Conservation (phyloP, 495 filamentous ascomycete species). For the Podospora pseudopauciseta region DNA sequence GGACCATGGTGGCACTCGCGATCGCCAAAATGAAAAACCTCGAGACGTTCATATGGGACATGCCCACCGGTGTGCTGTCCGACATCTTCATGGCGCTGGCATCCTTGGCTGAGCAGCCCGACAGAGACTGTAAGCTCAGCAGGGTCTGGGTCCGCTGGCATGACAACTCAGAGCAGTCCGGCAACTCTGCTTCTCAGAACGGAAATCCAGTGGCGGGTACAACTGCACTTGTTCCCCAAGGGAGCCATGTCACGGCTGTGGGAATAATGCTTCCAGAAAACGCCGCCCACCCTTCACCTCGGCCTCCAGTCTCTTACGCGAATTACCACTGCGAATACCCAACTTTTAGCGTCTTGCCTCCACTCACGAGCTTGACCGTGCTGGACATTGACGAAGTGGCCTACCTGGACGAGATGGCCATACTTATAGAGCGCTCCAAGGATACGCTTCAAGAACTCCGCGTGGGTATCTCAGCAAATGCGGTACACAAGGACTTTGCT, state of each 20-base stretch:
- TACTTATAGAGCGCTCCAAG: conserved; percentile 72
- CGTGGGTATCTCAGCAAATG: conserved; percentile 69
- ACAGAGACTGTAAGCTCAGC: conserved; percentile 64
- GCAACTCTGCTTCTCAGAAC: conserved; percentile 25
- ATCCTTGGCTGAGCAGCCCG: conserved; percentile 60
- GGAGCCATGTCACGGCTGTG: conserved; percentile 42
- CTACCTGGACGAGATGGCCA: conserved; percentile 85
- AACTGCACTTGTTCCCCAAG: conserved; percentile 35
- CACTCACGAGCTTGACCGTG: conserved; percentile 75
- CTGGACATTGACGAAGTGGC: conserved; percentile 84
- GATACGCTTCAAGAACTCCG: conserved; percentile 68
- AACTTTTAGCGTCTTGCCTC: conserved; percentile 78
- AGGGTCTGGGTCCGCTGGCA: conserved; percentile 89
- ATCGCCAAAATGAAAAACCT: conserved; percentile 83
- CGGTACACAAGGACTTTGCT: conserved; percentile 54
- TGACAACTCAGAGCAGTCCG: conserved; percentile 58
- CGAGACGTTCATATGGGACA: conserved; percentile 92
- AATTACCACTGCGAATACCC: conserved; percentile 68
- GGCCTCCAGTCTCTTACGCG: conserved; percentile 35
- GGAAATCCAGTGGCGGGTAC: conserved; percentile 27
- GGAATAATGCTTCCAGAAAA: conserved; percentile 38
- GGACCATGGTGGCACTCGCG: conserved; percentile 82
- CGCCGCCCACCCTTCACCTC: conserved; percentile 25
- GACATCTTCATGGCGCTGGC: conserved; percentile 84
- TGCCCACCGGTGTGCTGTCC: conserved; percentile 85